Evolutionary conservation across 768 basidiomycete species (phyloP), one percentile per base, ranked within the genome.

Genomic region (Crepidotus variabilis): DNA sequence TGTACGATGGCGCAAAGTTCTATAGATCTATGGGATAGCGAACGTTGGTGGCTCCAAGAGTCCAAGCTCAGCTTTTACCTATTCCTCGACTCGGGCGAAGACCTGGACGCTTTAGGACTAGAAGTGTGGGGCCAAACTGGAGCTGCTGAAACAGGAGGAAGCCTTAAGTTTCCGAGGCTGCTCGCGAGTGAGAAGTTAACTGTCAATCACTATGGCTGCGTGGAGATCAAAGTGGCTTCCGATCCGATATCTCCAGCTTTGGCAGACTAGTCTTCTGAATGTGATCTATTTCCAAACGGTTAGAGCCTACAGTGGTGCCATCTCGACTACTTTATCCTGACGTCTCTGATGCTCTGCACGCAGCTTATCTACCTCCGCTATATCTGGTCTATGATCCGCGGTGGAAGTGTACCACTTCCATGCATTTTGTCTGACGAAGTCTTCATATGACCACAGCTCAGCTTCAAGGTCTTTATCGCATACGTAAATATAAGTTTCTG

Each of bases 391-490:
- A 20, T 14, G 14, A 20, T 43, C 39, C 39, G 39, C 39, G 39
- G 39, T 20, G 39, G 39, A 43, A 43, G 14, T 20, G 50, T 88
- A 78, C 93, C 94, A 95, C 56, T 87, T 87, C 78, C 83, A 83
- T 1, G 90, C 86, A 60, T 84, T 89, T 28, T 88, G 80, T 63
- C 72, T 70, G 28, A 96, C 78, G 64, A 97, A 97, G 2, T 85
- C 81, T n/a, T 85, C 83, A 64, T 88, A 94, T 0, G 84, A 80
- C 95, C 95, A 98, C 3, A 90, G 70, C 28, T 77, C 75, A 0
- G 82, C 74, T 22, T 81, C 74, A 7, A 98, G 73, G 6, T 69
- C 58, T 0, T 62, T 60, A 6, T 80, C 66, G 2, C 72, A 70
- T 23, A 67, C 68, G 80, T 85, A 96, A 21, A 93, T 77, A 65